These are phyloP conservation scores for Theileria parva DNA, from an alignment of 169 alveolate species.

Conservation along the genomic window DNA sequence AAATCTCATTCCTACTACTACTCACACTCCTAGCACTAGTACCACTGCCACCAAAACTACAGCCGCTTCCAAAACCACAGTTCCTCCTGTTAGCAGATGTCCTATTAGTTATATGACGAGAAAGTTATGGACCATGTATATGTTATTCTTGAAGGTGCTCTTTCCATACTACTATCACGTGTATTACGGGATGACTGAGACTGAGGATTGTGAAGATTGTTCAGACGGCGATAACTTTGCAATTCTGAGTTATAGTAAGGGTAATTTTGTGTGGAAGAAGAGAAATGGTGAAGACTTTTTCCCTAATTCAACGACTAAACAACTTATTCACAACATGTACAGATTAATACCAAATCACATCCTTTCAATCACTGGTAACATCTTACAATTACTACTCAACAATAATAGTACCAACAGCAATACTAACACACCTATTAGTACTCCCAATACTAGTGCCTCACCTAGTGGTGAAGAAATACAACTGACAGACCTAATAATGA, in stretches of 20 bases:
- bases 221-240: conserved; percentile 40
- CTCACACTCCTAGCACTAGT: too few relatives aligned
- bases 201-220: neutral
- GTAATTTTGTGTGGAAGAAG: conserved; percentile 41
- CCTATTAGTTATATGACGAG: neutral
- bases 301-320: neutral
- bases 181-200: neutral
- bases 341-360: conserved; percentile 9
- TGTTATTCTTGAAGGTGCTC: neutral
- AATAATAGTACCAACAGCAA: neutral
- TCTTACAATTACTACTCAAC: conserved; percentile 29
- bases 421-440: neutral
- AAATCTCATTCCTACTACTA: too few relatives aligned
- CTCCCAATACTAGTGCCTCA: neutral
- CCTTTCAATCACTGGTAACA: conserved; percentile 53
- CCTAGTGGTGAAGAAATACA: conserved; percentile 16
- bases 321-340: conserved; percentile 37
- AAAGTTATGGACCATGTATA: neutral
- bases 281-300: conserved; percentile 45
- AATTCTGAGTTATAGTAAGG: conserved; percentile 18
- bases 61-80: too few relatives aligned
- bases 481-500: conserved; percentile 43
- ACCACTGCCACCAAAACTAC: too few relatives aligned
- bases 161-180: neutral
- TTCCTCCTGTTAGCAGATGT: neutral